Percentiles rank a stretch among this genome's conserved stretches.
Conservation (phyloP, 192 early-diverging fungal genomes). For the Entomortierella parvispora region DNA sequence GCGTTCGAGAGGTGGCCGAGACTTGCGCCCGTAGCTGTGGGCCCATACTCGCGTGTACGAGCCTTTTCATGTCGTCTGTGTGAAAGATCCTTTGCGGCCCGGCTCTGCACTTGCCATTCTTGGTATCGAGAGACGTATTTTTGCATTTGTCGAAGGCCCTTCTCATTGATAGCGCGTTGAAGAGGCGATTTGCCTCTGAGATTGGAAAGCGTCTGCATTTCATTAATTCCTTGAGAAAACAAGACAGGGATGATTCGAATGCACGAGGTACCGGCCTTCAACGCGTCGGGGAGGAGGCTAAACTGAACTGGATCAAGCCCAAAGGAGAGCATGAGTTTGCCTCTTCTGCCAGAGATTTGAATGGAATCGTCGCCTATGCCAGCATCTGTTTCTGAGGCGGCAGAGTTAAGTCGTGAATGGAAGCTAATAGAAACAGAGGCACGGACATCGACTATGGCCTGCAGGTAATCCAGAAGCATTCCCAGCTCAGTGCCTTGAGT, state of each 20-base stretch:
- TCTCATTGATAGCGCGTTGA: conserved; percentile 34
- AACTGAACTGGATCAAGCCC: conserved; percentile 40
- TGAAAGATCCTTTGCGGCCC: not conserved
- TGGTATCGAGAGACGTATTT: conserved; percentile 26
- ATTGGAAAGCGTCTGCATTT: conserved; percentile 50
- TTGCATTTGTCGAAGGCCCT: conserved; percentile 43
- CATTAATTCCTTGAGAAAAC: conserved; percentile 47
- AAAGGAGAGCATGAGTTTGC: conserved; percentile 27
- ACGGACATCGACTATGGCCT: conserved; percentile 33
- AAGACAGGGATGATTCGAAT: conserved; percentile 34
- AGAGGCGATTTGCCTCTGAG: conserved; percentile 31
- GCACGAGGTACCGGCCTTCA: conserved; percentile 21
- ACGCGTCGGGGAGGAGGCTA: conserved; percentile 26
- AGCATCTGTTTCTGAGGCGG: not conserved
- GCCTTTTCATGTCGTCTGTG: not conserved
- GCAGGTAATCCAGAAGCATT: conserved; percentile 40
- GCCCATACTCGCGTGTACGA: conserved; percentile 9
- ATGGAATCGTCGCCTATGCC: conserved; percentile 14
- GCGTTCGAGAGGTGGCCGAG: conserved; percentile 17
- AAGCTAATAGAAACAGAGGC: conserved; percentile 25
- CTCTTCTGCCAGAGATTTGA: conserved; percentile 34
- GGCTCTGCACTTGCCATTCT: conserved; percentile 23
- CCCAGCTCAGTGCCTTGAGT: conserved; percentile 43
- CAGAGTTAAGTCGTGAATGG: conserved; percentile 6
- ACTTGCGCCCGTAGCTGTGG: not conserved